Evolutionary conservation across 2,329 filamentous ascomycete species (phyloP), one percentile per base, ranked within the genome.

Genomic region (Trichoderma sp.): DNA sequence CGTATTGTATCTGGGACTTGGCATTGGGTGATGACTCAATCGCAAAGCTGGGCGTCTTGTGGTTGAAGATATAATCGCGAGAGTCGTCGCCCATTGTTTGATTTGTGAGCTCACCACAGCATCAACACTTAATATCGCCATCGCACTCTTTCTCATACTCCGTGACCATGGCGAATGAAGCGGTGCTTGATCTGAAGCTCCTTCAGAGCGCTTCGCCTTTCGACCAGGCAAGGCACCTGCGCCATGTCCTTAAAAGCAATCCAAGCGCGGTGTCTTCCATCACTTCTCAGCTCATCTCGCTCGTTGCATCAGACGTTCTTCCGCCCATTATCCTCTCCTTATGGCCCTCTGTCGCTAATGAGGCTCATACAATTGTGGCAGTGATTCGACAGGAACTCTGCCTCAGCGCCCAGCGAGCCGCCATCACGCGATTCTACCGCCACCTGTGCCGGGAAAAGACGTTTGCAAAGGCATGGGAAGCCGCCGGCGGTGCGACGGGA

Each of bases 391-490:
- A 68, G 7, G 22, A 48, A 4, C 29, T 32, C 4, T 63, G 37
- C 42, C 27, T 64, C 29, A 32, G 17, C 25, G 58, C 59, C 1
- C 66, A 64, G 8, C 58, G 25, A 2, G 17, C 39, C 2, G 58
- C 66, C 22, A 68, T 68, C 6, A 29, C 15, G 1, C 50, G 45
- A 4, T 61, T 68, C 32, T 39, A 48, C 17, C 50, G 52, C 22
- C 59, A 54, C 19, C 12, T 68, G n/a, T 61, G 61, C 27, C 42
- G 29, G 3, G 61, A 66, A 52, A 66, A 60, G 39, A 66, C 60
- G 1, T 66, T 68, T 54, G 34, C 39, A 12, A 58, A 52, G 17
- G 45, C 54, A 6, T 68, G 67, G 67, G 39, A 57, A 34, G 42
- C 61, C 9, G 53, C 13, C 1, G 67, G 67, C 10, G 67, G 50